Percentiles rank a stretch among this genome's conserved stretches.
Conservation (phyloP, 2,329 filamentous ascomycete genomes). For the Daldinia sp. region DNA sequence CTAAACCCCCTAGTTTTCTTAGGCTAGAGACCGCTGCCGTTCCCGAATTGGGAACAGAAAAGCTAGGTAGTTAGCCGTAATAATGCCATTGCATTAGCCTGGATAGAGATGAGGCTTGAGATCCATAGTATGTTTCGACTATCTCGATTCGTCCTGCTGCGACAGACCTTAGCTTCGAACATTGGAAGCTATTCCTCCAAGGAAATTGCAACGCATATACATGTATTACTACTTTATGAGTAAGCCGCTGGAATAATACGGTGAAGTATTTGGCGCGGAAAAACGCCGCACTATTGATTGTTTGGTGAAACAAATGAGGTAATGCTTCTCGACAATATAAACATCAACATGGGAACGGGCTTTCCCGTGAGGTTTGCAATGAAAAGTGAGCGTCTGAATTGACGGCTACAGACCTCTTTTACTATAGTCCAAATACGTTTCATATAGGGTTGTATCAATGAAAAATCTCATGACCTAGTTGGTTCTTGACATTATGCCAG, state of each 20-base stretch:
- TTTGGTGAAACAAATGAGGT: neutral
- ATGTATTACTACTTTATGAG: neutral
- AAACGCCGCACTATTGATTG: neutral
- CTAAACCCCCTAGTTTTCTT: neutral
- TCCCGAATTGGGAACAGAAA: neutral
- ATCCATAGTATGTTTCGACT: neutral
- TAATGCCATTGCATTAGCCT: neutral
- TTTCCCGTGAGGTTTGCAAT: neutral
- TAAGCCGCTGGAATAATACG: neutral
- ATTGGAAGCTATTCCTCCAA: neutral
- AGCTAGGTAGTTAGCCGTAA: neutral
- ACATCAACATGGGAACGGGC: too few relatives aligned
- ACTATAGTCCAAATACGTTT: too few relatives aligned
- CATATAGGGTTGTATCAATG: too few relatives aligned
- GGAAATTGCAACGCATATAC: neutral
- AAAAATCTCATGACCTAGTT: too few relatives aligned
- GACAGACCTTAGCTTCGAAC: neutral
- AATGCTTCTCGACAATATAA: neutral
- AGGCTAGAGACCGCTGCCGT: neutral
- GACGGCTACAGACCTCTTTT: too few relatives aligned
- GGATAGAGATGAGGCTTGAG: neutral
- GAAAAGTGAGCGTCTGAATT: too few relatives aligned
- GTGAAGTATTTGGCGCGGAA: neutral
- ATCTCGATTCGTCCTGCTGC: neutral
- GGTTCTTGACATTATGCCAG: too few relatives aligned